Evolutionary conservation across 2,329 filamentous ascomycete species (phyloP), one percentile per base, ranked within the genome.

Genomic region (Colletotrichum musae): DNA sequence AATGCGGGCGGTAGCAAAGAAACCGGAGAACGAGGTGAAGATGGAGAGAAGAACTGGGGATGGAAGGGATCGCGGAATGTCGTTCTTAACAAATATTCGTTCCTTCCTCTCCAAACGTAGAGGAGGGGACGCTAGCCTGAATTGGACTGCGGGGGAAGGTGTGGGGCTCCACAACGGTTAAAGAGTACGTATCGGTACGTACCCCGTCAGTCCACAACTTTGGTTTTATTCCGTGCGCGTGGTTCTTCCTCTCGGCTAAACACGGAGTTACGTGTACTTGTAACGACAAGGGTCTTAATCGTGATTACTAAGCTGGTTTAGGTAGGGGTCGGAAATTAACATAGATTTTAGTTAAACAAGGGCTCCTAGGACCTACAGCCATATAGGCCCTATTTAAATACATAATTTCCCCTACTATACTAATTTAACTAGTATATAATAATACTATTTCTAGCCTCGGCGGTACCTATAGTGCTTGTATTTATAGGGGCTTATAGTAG

Each of bases 61-160:
- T 21, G 53, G 26, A 24, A 39, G 21, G 9, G 24, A 12, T 72
- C 74, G 74, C 74, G 74, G 74, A 75, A 56, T 70, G 68, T 74
- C 74, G 74, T 70, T 67, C 21, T 68, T 64, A 60, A 58, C 39
- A 18, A 48, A 36, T 16, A 1, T 16, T 62, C 26, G 26, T 24
- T 24, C 32, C n/a, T 28, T 15, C 15, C 26, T 24, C 21, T 24
- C 21, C 21, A 24, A 50, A 18, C 5, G n/a, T 21, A 50, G 18
- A 32, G 41, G 6, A 36, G 13, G n/a, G 3, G 5, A n/a, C 50
- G n/a, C 64, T 67, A 62, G 28, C 51, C 51, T 32, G 16, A 52
- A 57, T 15, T 12, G 32, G 51, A 57, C 53, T 53, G 64, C 52
- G 52, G 64, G 64, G 64, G 56, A 51, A 21, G 32, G 6, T 54